Evolutionary conservation across 495 filamentous ascomycete species (phyloP), one percentile per base, ranked within the genome.

Genomic region (Penicillium argentinense): DNA sequence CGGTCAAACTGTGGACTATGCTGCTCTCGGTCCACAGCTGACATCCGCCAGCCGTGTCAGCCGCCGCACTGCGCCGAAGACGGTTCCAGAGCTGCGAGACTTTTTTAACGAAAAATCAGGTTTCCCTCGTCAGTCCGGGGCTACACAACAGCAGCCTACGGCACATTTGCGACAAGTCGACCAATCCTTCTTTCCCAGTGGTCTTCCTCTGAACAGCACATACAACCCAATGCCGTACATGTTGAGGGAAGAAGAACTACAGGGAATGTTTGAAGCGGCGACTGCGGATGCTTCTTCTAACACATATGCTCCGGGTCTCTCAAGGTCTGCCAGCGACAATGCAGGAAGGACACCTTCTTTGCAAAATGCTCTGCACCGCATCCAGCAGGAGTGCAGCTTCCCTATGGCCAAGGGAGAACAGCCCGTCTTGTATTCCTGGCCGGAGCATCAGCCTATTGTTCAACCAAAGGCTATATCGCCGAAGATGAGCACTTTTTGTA

Each of bases 1-100:
- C 66, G 88, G 88, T 57, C 83, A 88, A 71, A 91, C 86, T 67
- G 72, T 93, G 46, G 88, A 91, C 72, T 82, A 82, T 46, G 74
- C 80, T 49, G 67, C 63, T 41, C 67, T 76, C 65, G 72, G 77
- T 73, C 66, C 63, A 65, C 69, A 68, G 36, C 19, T 43, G n/a
- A n/a, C 39, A 33, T 27, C 51, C 27, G 19, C 52, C 27, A 54
- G 53, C 39, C 57, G 51, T 43, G 16, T 54, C 23, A 54, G 50
- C 39, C 57, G 51, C 48, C 57, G 53, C 37, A 17, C 37, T 44
- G 49, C 46, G 46, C 47, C 53, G 9, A 63, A 55, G 50, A 63
- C 58, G 46, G 60, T 63, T 34, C 39, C 53, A 37, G 54, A 63
- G 49, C 44, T 63, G 49, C 60, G 60, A 39, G 60, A 63, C 45